Percentiles rank a stretch among this genome's conserved stretches.
These are phyloP conservation scores for Gracilaria vermiculophylla DNA, from an alignment of 23 red algal species.

Conservation along the genomic window DNA sequence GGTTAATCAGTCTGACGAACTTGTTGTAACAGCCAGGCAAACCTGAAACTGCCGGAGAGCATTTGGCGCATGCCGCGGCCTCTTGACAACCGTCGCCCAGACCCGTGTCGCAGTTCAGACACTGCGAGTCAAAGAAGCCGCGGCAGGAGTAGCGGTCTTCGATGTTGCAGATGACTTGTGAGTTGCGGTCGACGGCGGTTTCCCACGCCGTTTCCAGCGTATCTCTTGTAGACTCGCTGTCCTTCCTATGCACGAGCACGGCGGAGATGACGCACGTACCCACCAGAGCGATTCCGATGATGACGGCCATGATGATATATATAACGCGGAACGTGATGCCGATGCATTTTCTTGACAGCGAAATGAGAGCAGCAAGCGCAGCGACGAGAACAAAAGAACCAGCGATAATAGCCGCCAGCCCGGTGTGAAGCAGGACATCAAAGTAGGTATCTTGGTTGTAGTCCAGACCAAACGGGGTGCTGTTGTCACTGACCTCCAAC, in stretches of 20 bases:
- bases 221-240: not conserved
- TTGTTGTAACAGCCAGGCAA: slow-evolving; percentile 18
- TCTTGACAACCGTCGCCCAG: not conserved
- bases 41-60: not conserved
- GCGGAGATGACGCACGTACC: not conserved
- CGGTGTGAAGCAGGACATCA: slow-evolving; percentile 14
- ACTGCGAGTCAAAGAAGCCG: slow-evolving; percentile 45
- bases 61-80: not conserved
- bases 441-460: slow-evolving; percentile 37
- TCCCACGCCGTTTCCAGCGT: slow-evolving; percentile 14
- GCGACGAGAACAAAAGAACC: slow-evolving; percentile 43
- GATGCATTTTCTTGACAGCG: slow-evolving; percentile 31
- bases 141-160: slow-evolving; percentile 31
- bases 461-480: slow-evolving; percentile 27
- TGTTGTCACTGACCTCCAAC: slow-evolving; percentile 34
- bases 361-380: slow-evolving; percentile 2
- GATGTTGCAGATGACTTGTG: slow-evolving; percentile 1
- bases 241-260: not conserved
- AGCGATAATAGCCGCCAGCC: slow-evolving; percentile 16
- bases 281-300: slow-evolving; percentile 34
- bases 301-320: slow-evolving; percentile 25
- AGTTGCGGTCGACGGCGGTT: not conserved
- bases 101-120: not conserved
- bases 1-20: not conserved
- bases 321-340: slow-evolving; percentile 37